Conservation (phyloP, 768 basidiomycete species). For the Fomitopsis pulvina region DNA sequence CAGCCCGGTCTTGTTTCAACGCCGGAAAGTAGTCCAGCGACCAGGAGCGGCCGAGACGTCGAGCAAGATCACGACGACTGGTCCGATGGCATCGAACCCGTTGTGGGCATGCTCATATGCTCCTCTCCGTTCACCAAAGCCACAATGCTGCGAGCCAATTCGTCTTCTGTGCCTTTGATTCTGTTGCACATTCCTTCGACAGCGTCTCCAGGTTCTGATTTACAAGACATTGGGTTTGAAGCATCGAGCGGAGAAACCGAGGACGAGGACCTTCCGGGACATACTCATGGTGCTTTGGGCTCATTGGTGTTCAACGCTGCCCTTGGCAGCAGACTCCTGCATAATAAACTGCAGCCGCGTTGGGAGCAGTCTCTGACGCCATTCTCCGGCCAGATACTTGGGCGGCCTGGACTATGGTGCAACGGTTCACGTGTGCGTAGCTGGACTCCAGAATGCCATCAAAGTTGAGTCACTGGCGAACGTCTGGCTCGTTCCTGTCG, state of each 20-base stretch:
- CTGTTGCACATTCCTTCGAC: constrained; percentile 67
- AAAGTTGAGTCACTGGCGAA: too few relatives aligned
- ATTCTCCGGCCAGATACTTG: constrained; percentile 1
- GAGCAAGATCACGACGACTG: not conserved
- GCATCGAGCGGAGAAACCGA: constrained; percentile 5
- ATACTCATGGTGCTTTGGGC: constrained; percentile 27
- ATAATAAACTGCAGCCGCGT: constrained; percentile 55
- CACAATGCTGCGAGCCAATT: constrained; percentile 61
- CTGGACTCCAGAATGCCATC: constrained; percentile 13
- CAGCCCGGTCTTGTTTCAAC: too few relatives aligned
- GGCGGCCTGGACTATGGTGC: constrained; percentile 41
- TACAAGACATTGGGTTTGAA: not conserved
- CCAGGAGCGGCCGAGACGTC: not conserved
- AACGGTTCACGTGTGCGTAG: constrained; percentile 21
- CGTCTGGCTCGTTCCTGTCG: too few relatives aligned
- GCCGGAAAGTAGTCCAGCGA: too few relatives aligned
- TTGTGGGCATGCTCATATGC: constrained; percentile 75
- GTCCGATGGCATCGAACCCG: constrained; percentile 18
- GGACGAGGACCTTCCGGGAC: not conserved
- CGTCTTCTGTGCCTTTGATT: constrained; percentile 73
- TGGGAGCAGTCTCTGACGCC: constrained; percentile 43
- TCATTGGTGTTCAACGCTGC: constrained; percentile 67
- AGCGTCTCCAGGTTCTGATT: constrained; percentile 8
- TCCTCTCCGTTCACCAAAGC: constrained; percentile 73
- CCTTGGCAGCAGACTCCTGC: constrained; percentile 53